Evolutionary conservation across 352 stramenopile species (phyloP).

Genomic region (Hyaloperonospora brassicae): DNA sequence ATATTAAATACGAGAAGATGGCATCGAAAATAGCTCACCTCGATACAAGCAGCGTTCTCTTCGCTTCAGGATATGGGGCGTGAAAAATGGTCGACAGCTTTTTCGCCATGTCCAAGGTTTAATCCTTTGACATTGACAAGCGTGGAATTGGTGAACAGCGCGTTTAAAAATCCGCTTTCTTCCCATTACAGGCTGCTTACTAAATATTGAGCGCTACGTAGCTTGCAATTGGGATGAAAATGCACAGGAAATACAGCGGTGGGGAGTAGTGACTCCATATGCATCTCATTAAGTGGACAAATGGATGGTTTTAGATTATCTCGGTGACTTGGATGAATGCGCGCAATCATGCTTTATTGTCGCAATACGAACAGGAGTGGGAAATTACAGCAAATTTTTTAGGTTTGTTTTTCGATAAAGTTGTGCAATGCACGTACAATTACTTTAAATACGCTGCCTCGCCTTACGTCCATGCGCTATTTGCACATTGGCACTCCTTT

Average conservation of each 20-base stretch:
- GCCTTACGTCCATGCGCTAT: too few relatives aligned
- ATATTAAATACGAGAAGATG: background rate
- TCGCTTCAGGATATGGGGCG: too few relatives aligned
- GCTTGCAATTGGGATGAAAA: background rate
- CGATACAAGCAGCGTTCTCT: too few relatives aligned
- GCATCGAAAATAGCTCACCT: too few relatives aligned
- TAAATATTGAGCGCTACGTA: background rate
- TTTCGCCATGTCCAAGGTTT: conserved; percentile 1
- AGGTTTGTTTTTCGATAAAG: background rate
- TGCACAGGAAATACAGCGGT: background rate
- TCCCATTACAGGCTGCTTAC: too few relatives aligned
- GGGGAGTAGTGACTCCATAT: background rate
- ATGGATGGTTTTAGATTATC: background rate
- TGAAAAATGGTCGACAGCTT: background rate
- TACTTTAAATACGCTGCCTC: too few relatives aligned
- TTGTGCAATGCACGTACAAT: background rate
- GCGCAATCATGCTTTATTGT: background rate
- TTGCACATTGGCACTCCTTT: too few relatives aligned
- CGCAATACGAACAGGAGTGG: background rate
- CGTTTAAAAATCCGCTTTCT: too few relatives aligned
- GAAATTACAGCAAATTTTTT: background rate
- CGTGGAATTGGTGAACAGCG: too few relatives aligned
- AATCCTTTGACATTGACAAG: too few relatives aligned
- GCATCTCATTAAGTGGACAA: background rate
- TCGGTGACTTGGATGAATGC: background rate